Evolutionary conservation across 352 stramenopile genomes (phyloP).

Genomic region (Pythium sukuiense): DNA sequence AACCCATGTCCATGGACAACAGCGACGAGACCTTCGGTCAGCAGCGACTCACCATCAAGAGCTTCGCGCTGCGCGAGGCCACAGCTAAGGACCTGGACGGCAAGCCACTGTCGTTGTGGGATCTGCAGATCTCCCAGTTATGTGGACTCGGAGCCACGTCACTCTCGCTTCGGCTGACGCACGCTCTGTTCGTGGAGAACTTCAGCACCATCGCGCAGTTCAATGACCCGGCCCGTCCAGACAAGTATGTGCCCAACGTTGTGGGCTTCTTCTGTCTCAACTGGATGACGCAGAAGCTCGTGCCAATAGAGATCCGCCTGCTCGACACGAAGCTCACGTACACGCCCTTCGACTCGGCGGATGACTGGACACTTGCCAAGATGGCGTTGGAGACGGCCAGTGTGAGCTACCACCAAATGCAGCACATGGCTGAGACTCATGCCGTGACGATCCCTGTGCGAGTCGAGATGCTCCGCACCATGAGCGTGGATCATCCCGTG

Average conservation of each 20-base stretch:
- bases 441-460: conserved; percentile 37
- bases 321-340: conserved; percentile 21
- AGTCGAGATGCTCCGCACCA: conserved; percentile 40
- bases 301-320: conserved; percentile 25
- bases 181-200: conserved; percentile 16
- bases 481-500: conserved; percentile 32
- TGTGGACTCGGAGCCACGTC: conserved; percentile 4
- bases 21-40: conserved; percentile 42
- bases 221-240: conserved; percentile 6
- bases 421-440: conserved; percentile 25
- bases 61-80: conserved; percentile 1
- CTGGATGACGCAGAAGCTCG: conserved; percentile 6
- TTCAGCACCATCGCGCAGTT: conserved; percentile 9
- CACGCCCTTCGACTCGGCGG: conserved; percentile 9
- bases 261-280: conserved; percentile 23
- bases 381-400: conserved; percentile 21
- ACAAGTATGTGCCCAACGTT: conserved; percentile 23
- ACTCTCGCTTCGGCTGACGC: not conserved
- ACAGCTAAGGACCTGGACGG: not conserved
- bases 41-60: conserved; percentile 34
- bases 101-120: not conserved
- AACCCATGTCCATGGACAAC: conserved; percentile 30
- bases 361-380: conserved; percentile 29
- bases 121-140: conserved; percentile 1
- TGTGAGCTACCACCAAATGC: conserved; percentile 16